Conservation (phyloP, 768 basidiomycete genomes). For the Jaapia argillacea region DNA sequence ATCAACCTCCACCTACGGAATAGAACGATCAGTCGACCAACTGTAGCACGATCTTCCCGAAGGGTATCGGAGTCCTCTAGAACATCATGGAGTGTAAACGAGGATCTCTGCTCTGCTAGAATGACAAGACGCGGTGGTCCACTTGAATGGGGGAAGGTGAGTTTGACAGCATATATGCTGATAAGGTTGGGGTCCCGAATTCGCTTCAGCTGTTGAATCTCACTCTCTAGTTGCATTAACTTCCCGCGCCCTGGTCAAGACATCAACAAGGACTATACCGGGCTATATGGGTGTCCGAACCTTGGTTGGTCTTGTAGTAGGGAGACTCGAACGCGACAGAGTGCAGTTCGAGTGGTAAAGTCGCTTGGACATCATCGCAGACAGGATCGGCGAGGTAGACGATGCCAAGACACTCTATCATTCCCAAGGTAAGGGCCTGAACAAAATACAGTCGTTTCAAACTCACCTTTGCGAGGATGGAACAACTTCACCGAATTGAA, state of each 20-base stretch:
- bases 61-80: constrained; percentile 70
- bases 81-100: constrained; percentile 59
- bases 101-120: constrained; percentile 61
- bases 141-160: constrained; percentile 38
- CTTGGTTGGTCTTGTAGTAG: constrained; percentile 63
- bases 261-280: neutral
- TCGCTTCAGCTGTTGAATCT: constrained; percentile 48
- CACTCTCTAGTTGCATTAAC: constrained; percentile 52
- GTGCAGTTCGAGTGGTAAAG: constrained; percentile 58
- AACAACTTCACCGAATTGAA: constrained; percentile 65
- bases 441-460: no score
- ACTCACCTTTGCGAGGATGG: constrained; percentile 55
- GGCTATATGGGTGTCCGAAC: constrained; percentile 16
- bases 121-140: constrained; percentile 48
- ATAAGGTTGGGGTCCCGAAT: constrained; percentile 62
- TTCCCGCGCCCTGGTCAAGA: constrained; percentile 48
- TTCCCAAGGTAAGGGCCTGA: constrained; percentile 1
- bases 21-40: no score
- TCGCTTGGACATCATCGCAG: constrained; percentile 50
- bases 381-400: constrained; percentile 69
- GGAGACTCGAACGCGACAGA: constrained; percentile 53
- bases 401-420: constrained; percentile 57
- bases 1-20: no score
- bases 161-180: constrained; percentile 57
- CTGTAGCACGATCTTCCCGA: constrained; percentile 61